These are phyloP conservation scores for Hawksworthiomyces lignivorus DNA, from an alignment of 2,329 filamentous ascomycete genomes.

Conservation along the genomic window DNA sequence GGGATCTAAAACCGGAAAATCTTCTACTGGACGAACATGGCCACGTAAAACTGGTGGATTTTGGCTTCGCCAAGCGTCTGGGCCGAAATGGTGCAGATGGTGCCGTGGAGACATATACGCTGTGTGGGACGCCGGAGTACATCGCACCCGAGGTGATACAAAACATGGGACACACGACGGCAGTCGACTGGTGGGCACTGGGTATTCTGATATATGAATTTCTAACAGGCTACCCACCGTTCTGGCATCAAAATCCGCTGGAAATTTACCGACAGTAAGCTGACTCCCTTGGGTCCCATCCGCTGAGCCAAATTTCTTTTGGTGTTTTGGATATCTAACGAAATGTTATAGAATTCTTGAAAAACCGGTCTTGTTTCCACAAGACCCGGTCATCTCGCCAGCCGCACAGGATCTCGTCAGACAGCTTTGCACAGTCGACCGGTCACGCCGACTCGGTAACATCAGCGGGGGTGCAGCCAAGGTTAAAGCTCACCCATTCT, in stretches of 20 bases:
- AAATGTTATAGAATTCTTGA: constrained; percentile 72
- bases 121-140: constrained; percentile 65
- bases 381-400: constrained; percentile 54
- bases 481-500: constrained; percentile 73
- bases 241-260: constrained; percentile 80
- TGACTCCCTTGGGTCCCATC: not conserved
- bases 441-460: constrained; percentile 70
- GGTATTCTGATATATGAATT: constrained; percentile 82
- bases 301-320: too few relatives aligned
- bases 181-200: constrained; percentile 83
- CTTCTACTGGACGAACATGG: constrained; percentile 69
- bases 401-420: constrained; percentile 69
- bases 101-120: constrained; percentile 64
- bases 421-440: constrained; percentile 70
- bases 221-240: constrained; percentile 75
- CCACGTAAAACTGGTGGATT: constrained; percentile 77
- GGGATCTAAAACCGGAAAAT: constrained; percentile 78
- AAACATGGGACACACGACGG: constrained; percentile 67
- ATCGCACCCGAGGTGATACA: constrained; percentile 78
- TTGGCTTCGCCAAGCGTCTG: constrained; percentile 76
- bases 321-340: too few relatives aligned
- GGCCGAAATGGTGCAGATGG: constrained; percentile 38
- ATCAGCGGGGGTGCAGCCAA: constrained; percentile 63
- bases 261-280: constrained; percentile 75
- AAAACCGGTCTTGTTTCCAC: constrained; percentile 67